A percentile compares a stretch with the other conserved stretches of the same genome.
Evolutionary conservation across 2,329 filamentous ascomycete species (phyloP).

Genomic region (Pyrenochaeta sp.): DNA sequence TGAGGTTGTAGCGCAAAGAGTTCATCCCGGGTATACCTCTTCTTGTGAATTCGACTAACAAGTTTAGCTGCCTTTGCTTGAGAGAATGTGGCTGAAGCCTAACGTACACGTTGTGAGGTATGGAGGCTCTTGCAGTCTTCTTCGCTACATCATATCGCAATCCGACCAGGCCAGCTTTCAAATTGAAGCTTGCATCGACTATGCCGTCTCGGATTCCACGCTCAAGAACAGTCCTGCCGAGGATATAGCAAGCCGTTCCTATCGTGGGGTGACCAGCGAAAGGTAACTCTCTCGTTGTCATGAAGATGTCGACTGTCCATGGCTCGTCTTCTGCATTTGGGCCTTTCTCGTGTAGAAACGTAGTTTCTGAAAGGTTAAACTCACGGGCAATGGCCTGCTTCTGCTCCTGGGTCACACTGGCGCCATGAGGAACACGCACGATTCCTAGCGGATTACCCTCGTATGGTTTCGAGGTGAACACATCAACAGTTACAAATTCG

Average conservation of each 20-base stretch:
- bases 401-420: conserved; percentile 54
- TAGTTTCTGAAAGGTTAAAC: conserved; percentile 67
- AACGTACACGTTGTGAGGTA: conserved; percentile 73
- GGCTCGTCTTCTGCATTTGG: conserved; percentile 25
- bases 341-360: conserved; percentile 59
- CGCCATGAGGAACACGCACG: conserved; percentile 55
- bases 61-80: conserved; percentile 11
- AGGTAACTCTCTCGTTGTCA: conserved; percentile 59
- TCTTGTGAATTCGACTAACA: conserved; percentile 37
- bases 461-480: conserved; percentile 60
- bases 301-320: conserved; percentile 65
- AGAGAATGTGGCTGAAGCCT: conserved; percentile 15
- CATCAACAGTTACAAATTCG: conserved; percentile 53
- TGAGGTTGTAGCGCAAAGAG: conserved; percentile 46
- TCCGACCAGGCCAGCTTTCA: conserved; percentile 56
- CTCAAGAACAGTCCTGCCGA: conserved; percentile 39
- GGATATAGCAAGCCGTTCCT: conserved; percentile 61
- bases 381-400: conserved; percentile 65
- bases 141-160: conserved; percentile 52
- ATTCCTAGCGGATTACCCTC: conserved; percentile 65
- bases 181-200: conserved; percentile 50
- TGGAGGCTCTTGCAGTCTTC: conserved; percentile 64
- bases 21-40: conserved; percentile 29
- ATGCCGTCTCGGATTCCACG: conserved; percentile 23
- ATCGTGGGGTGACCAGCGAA: conserved; percentile 68